Conservation (phyloP, 768 basidiomycete genomes). For the Fistulinella prunicolor region DNA sequence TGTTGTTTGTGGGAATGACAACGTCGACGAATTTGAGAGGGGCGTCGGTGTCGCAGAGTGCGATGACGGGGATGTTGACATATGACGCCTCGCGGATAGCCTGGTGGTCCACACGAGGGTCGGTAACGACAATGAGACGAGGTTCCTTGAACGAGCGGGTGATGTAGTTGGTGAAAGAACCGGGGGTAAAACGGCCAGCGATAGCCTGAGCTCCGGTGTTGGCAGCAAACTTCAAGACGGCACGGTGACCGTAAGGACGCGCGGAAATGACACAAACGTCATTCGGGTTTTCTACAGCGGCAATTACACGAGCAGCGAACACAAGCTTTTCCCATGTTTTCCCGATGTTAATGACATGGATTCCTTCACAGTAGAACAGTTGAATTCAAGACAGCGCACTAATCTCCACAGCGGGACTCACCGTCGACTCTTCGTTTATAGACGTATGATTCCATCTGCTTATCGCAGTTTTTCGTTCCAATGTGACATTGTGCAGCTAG, state of each 20-base stretch:
- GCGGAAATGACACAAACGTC: constrained; percentile 98
- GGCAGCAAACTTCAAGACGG: constrained; percentile 96
- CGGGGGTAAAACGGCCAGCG: constrained; percentile 98
- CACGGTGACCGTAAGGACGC: constrained; percentile 98
- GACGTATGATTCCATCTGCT: constrained; percentile 98
- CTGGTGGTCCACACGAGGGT: constrained; percentile 99
- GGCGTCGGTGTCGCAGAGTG: constrained; percentile 97
- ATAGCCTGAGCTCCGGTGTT: constrained; percentile 99
- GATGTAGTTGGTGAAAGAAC: constrained; percentile 99
- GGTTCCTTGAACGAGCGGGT: constrained; percentile 99
- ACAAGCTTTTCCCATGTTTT: constrained; percentile 99
- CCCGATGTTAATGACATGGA: constrained; percentile 96
- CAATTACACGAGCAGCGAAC: constrained; percentile 95
- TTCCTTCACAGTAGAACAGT: constrained; percentile 52
- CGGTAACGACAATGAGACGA: constrained; percentile 95
- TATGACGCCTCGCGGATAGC: constrained; percentile 99
- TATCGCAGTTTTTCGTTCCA: constrained; percentile 99
- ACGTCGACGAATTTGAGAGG: constrained; percentile 97
- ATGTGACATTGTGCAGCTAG: constrained; percentile 96
- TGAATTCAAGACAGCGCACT: constrained; percentile 12
- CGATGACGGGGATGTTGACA: constrained; percentile 99
- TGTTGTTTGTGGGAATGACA: constrained; percentile 99
- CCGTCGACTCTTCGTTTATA: constrained; percentile 96
- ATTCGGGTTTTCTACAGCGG: constrained; percentile 96
- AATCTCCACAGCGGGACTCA: constrained; percentile 38